A percentile compares a stretch with the other conserved stretches of the same genome.
Evolutionary conservation across 1,284 basidiomycete genomes (phyloP).

Genomic region (Sporisorium graminicola): DNA sequence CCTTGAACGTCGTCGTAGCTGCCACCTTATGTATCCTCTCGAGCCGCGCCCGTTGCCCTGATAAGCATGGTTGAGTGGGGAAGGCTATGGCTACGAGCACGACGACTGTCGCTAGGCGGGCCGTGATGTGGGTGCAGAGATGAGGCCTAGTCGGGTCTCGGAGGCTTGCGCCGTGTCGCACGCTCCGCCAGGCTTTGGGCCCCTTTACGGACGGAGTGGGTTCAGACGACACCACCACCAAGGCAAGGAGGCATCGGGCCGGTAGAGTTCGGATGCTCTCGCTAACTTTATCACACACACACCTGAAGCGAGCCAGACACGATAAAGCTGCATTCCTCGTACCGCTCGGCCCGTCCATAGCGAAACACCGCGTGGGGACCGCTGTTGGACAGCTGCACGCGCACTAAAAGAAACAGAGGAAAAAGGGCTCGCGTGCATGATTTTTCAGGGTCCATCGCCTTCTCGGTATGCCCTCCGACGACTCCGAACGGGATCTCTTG

Average conservation of each 20-base stretch:
- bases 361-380: neutral
- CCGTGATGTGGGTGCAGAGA: neutral
- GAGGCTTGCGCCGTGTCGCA: neutral
- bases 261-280: neutral
- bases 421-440: neutral
- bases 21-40: constrained; percentile 1
- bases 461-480: neutral
- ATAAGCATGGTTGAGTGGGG: neutral
- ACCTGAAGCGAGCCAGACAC: neutral
- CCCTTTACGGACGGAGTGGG: neutral
- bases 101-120: neutral
- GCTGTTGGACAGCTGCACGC: constrained; percentile 4
- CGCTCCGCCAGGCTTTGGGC: neutral
- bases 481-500: neutral
- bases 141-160: neutral
- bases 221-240: neutral
- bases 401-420: neutral
- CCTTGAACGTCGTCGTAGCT: neutral
- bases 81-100: neutral
- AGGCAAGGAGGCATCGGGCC: neutral
- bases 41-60: neutral
- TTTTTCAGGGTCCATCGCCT: neutral
- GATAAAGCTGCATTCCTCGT: constrained; percentile 7
- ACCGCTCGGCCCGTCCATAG: constrained; percentile 5
- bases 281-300: neutral